Conservation (phyloP, 148 eudicot genomes). For the Arctostaphylos glauca region DNA sequence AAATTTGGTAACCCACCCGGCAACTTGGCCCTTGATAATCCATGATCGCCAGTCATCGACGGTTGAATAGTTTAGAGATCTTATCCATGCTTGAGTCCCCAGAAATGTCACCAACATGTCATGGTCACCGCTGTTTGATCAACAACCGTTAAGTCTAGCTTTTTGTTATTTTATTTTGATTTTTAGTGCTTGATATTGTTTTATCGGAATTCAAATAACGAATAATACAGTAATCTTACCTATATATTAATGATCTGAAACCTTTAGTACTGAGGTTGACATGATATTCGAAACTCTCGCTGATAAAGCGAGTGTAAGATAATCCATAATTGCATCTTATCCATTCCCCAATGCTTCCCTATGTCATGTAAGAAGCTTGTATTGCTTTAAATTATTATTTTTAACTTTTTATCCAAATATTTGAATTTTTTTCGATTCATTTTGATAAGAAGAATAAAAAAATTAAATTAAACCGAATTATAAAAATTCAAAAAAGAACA, state of each 20-base stretch:
- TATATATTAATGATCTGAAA: slow-evolving; percentile 31
- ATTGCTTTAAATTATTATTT: no score
- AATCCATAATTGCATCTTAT: slow-evolving; percentile 23
- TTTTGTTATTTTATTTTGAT: background rate
- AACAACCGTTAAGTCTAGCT: background rate
- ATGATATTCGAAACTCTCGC: background rate
- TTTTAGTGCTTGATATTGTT: background rate
- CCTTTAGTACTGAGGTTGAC: slow-evolving; percentile 29
- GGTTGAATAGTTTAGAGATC: slow-evolving; percentile 15
- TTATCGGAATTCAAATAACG: no score
- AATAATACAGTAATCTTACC: slow-evolving; percentile 11
- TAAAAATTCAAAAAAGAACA: no score
- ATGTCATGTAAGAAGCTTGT: background rate
- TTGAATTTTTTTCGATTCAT: no score
- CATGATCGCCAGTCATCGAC: slow-evolving; percentile 37
- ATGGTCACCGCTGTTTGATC: slow-evolving; percentile 41
- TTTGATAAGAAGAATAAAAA: no score
- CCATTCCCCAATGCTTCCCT: slow-evolving; percentile 30
- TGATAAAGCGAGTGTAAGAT: background rate
- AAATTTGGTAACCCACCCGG: slow-evolving; percentile 27
- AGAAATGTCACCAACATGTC: slow-evolving; percentile 29
- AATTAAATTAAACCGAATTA: no score
- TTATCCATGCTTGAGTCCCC: slow-evolving; percentile 26
- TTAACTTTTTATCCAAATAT: no score
- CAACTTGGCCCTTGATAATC: slow-evolving; percentile 33